Percentiles rank a stretch among this genome's conserved stretches.
These are phyloP conservation scores for Agastache rugosa DNA, from an alignment of 257 asterid species.

Conservation along the genomic window DNA sequence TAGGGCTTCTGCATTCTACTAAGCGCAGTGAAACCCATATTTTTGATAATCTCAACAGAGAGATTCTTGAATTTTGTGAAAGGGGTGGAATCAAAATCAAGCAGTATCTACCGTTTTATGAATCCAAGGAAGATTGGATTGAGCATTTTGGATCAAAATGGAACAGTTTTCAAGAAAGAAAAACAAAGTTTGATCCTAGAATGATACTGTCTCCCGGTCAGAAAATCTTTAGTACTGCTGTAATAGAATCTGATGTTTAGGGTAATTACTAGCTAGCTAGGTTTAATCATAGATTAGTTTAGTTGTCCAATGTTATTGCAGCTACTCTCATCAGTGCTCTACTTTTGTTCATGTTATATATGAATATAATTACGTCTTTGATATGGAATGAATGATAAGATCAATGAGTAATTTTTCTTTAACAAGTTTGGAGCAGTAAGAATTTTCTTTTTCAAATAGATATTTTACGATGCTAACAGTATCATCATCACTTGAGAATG, in stretches of 20 bases:
- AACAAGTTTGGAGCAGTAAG: too few relatives aligned
- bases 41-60: slow-evolving; percentile 43
- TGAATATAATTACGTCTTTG: too few relatives aligned
- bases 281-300: background rate
- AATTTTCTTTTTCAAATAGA: too few relatives aligned
- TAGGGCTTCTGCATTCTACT: slow-evolving; percentile 48
- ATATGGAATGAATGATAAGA: too few relatives aligned
- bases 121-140: slow-evolving; percentile 53
- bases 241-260: background rate
- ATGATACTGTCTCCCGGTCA: slow-evolving; percentile 58
- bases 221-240: slow-evolving; percentile 40
- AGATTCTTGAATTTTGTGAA: slow-evolving; percentile 48
- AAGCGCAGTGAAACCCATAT: slow-evolving; percentile 27
- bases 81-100: slow-evolving; percentile 43
- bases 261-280: too few relatives aligned
- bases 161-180: slow-evolving; percentile 47
- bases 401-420: too few relatives aligned
- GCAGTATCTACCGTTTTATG: slow-evolving; percentile 60
- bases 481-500: too few relatives aligned
- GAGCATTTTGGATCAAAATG: slow-evolving; percentile 58
- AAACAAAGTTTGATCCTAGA: slow-evolving; percentile 52
- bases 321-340: too few relatives aligned
- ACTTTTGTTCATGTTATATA: too few relatives aligned
- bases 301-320: too few relatives aligned
- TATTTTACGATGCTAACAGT: too few relatives aligned